These are phyloP conservation scores for Cryoendolithus antarcticus DNA, from an alignment of 2,329 filamentous ascomycete species.

Conservation along the genomic window DNA sequence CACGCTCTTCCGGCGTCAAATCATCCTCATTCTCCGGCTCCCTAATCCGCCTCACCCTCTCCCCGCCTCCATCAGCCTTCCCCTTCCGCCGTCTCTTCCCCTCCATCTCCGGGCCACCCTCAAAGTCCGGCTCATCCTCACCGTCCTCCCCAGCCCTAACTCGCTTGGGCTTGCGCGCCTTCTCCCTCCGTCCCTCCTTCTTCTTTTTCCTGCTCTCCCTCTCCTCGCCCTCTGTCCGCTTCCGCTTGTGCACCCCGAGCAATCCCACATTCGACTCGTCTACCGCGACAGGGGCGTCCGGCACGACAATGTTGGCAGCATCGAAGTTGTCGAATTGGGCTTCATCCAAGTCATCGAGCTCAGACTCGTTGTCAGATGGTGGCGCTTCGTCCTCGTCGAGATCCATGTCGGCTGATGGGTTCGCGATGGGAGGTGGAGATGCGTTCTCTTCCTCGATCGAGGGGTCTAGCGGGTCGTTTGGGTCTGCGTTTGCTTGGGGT, in stretches of 20 bases:
- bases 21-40: slow-evolving; percentile 63
- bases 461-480: slow-evolving; percentile 32
- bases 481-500: slow-evolving; percentile 36
- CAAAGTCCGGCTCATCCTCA: slow-evolving; percentile 33
- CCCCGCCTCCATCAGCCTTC: slow-evolving; percentile 28
- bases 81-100: slow-evolving; percentile 40
- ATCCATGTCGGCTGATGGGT: slow-evolving; percentile 34
- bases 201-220: slow-evolving; percentile 56
- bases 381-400: slow-evolving; percentile 22
- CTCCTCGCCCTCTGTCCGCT: slow-evolving; percentile 49
- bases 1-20: slow-evolving; percentile 72
- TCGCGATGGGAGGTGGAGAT: slow-evolving; percentile 30
- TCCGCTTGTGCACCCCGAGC: slow-evolving; percentile 51
- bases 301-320: slow-evolving; percentile 37
- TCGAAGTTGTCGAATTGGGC: slow-evolving; percentile 52
- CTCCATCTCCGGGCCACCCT: slow-evolving; percentile 40
- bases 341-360: slow-evolving; percentile 52
- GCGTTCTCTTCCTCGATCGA: slow-evolving; percentile 37
- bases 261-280: slow-evolving; percentile 50
- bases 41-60: slow-evolving; percentile 25
- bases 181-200: slow-evolving; percentile 43
- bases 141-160: slow-evolving; percentile 32
- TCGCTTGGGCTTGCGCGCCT: slow-evolving; percentile 34
- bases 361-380: slow-evolving; percentile 34
- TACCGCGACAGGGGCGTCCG: slow-evolving; percentile 46